Base-by-base conservation (phyloP, 805 yeast species). In the Middelhovenomyces tepae region DNA sequence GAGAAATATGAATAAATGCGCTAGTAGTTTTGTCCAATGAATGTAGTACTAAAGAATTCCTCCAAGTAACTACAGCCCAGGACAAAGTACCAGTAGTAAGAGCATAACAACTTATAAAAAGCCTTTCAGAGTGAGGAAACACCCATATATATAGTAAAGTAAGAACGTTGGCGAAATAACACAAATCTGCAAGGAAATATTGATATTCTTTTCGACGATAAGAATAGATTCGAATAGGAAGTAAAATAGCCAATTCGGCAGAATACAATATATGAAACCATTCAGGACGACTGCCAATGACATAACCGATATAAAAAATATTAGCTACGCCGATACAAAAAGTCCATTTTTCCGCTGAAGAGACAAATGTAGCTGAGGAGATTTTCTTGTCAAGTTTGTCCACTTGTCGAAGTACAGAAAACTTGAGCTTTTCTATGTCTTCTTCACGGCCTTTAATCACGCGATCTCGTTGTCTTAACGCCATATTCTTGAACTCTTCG, bases 1-100 rank as follows among this genome's bases (percentile, higher is more conserved):
- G 98, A 60, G 84, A 69, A 9, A 91, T 66, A 52, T 89, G 98
- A 42, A 89, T 89, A 48, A 85, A 81, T 2, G 94, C 77, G 14
- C 89, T 76, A 2, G 97, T 91, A 10, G 87, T 84, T 56, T 89
- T 89, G 44, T 89, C 98, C 39, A 89, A 71, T 8, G 89, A 78
- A 52, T 89, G 98, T 30, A 89, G 64, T 6, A 89, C 97, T 35
- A 89, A 64, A 5, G 95, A 86, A 54, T 89, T 89, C 46, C 94
- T 68, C 98, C 97, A 89, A 0, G 95, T 83, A 27, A 89, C 76
- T 15, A 89, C 95, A 0, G 96, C 96, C 70, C 84, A 87, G 4
- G 94, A 72, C 36, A 89, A 59, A 0, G 96, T 84, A 1, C 97
- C 98, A 60, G 80, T 76, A 1, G 91, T 70, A 39, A 89, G 73